phyloP scores from a whole-genome alignment of 345 rosid genomes.

The Eucalyptus camaldulensis region DNA sequence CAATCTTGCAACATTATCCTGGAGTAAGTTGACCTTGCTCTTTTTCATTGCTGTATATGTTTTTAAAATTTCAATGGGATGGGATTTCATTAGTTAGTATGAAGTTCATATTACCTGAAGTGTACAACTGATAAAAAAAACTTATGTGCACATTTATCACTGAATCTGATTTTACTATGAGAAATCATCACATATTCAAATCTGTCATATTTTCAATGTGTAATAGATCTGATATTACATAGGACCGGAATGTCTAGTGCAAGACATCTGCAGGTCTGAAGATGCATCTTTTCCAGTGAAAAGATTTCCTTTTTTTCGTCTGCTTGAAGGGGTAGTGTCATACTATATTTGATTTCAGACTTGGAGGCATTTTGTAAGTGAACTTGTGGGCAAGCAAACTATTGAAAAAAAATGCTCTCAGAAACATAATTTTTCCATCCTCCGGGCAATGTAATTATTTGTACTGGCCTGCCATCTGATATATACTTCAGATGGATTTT shows the following conservation, averaged over 20 bases:
- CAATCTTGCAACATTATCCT: slow-evolving; percentile 72
- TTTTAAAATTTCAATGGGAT: background rate
- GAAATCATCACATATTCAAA: background rate
- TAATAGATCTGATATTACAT: background rate
- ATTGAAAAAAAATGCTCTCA: background rate
- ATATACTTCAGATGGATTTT: background rate
- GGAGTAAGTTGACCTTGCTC: slow-evolving; percentile 44
- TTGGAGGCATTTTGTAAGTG: background rate
- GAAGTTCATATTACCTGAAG: background rate
- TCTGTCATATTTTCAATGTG: background rate
- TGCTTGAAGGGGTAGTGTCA: background rate
- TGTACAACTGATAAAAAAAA: background rate
- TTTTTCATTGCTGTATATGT: background rate
- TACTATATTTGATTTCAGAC: background rate
- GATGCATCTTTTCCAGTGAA: background rate
- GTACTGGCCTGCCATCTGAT: background rate
- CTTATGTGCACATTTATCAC: background rate
- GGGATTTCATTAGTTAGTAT: background rate
- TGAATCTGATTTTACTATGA: background rate
- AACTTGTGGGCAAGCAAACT: background rate
- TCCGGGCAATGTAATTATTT: background rate
- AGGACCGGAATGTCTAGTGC: background rate
- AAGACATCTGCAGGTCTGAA: background rate
- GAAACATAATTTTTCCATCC: background rate
- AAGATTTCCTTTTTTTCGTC: background rate